Evolutionary conservation across 169 alveolate species (phyloP).

Genomic region (Amoebophrya sp.): DNA sequence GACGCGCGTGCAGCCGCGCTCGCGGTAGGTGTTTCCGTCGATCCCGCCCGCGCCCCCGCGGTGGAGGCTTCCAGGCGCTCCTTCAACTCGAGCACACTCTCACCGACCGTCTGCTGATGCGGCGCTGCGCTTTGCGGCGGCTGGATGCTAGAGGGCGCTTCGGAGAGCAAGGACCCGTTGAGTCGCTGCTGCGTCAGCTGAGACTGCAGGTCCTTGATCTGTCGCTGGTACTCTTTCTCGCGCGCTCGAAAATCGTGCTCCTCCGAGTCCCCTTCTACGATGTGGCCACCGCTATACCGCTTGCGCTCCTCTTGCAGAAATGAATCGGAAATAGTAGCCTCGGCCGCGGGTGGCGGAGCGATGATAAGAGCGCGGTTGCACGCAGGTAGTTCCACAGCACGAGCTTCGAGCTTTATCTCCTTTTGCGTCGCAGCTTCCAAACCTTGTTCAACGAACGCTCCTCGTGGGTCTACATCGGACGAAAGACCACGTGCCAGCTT

Average conservation of each 20-base stretch:
- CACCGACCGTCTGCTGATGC: not conserved
- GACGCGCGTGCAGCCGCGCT: not conserved
- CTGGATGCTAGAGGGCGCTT: not conserved
- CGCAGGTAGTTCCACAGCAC: too few relatives aligned
- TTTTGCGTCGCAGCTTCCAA: too few relatives aligned
- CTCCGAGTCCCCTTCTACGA: not conserved
- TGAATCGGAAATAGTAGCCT: too few relatives aligned
- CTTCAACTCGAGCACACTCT: not conserved
- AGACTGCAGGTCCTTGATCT: not conserved
- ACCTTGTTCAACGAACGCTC: too few relatives aligned
- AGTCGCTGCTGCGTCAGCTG: not conserved
- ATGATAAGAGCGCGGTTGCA: too few relatives aligned
- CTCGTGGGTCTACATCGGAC: too few relatives aligned
- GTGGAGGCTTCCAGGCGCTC: not conserved
- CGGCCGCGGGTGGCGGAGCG: too few relatives aligned
- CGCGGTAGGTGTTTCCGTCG: not conserved
- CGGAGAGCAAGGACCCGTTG: not conserved
- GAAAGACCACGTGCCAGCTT: too few relatives aligned
- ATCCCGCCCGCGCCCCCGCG: not conserved
- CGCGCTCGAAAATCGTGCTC: not conserved
- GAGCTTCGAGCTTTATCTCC: too few relatives aligned
- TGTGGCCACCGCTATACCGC: too few relatives aligned
- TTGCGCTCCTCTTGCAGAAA: not conserved
- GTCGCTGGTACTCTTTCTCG: not conserved
- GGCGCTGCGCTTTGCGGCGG: not conserved